Evolutionary conservation across 257 asterid species (phyloP).

Genomic region (Jaltomata sinuosa): DNA sequence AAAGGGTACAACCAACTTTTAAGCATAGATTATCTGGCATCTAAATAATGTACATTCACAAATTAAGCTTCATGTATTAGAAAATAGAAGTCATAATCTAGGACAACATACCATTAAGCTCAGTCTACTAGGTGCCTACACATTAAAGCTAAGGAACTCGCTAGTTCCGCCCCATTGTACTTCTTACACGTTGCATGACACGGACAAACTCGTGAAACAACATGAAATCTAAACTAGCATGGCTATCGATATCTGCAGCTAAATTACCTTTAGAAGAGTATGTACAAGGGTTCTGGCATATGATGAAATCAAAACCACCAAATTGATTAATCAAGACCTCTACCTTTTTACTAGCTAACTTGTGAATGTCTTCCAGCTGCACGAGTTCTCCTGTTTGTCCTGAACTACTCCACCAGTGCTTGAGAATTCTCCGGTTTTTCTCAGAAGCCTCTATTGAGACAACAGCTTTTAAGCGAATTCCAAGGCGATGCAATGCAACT

Average conservation of each 20-base stretch:
- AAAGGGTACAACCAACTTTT: neutral
- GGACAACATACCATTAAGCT: neutral
- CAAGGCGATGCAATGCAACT: slow-evolving; percentile 68
- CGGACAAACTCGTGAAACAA: slow-evolving; percentile 67
- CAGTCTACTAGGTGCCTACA: neutral
- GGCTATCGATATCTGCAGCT: slow-evolving; percentile 10
- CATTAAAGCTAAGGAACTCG: slow-evolving; percentile 4
- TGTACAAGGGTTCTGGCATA: slow-evolving; percentile 53
- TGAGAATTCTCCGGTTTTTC: slow-evolving; percentile 41
- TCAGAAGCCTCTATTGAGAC: slow-evolving; percentile 69
- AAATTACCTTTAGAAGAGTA: slow-evolving; percentile 1
- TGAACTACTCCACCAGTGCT: slow-evolving; percentile 74
- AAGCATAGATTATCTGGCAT: neutral
- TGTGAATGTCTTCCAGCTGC: slow-evolving; percentile 50
- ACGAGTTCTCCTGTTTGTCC: slow-evolving; percentile 65
- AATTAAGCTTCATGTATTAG: neutral
- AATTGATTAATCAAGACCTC: slow-evolving; percentile 40
- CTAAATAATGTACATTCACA: neutral
- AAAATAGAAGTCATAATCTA: neutral
- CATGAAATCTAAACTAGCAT: slow-evolving; percentile 42
- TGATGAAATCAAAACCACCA: slow-evolving; percentile 51
- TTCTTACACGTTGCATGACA: slow-evolving; percentile 61
- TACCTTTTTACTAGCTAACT: slow-evolving; percentile 32
- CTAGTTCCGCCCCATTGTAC: slow-evolving; percentile 18
- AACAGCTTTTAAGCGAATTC: slow-evolving; percentile 49